phyloP scores from a whole-genome alignment of 2,329 filamentous ascomycete species.

The Berkeleyomyces basicola region DNA sequence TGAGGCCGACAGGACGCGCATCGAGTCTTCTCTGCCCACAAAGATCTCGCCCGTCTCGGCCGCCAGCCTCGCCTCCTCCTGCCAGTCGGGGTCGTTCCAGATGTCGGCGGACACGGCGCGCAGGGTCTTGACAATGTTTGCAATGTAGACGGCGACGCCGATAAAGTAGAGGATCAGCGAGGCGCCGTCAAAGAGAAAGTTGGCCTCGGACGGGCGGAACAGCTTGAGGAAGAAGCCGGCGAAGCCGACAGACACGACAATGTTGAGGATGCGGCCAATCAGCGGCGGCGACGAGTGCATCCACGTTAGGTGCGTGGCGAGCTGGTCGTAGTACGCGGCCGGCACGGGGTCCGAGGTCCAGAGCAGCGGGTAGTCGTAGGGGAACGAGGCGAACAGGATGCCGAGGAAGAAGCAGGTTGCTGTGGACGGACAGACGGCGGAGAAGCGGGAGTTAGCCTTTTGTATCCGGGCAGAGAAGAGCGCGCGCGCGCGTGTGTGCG shows the following conservation, averaged over 20 bases:
- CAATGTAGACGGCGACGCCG: conserved; percentile 80
- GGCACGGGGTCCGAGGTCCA: conserved; percentile 54
- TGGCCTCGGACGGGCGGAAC: conserved; percentile 82
- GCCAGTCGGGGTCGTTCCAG: conserved; percentile 30
- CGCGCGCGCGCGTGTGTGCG: not conserved
- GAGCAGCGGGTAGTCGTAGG: conserved; percentile 85
- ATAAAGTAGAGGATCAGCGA: conserved; percentile 70
- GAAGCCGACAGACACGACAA: conserved; percentile 75
- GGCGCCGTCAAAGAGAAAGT: conserved; percentile 84
- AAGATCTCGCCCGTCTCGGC: conserved; percentile 44
- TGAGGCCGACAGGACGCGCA: conserved; percentile 81
- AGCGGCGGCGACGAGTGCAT: conserved; percentile 82
- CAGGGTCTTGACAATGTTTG: conserved; percentile 92
- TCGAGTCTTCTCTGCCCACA: conserved; percentile 69
- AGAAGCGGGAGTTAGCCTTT: not conserved
- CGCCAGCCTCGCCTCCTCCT: conserved; percentile 24
- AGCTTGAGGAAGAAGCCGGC: conserved; percentile 85
- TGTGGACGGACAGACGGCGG: conserved; percentile 21
- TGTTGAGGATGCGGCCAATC: conserved; percentile 84
- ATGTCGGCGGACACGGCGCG: conserved; percentile 60
- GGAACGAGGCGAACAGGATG: conserved; percentile 89
- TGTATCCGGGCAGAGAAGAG: not conserved
- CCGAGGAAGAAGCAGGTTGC: conserved; percentile 95
- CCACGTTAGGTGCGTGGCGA: conserved; percentile 81
- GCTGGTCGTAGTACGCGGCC: conserved; percentile 58